These are phyloP conservation scores for Noccaea caerulescens DNA, from an alignment of 345 rosid genomes.

Conservation along the genomic window DNA sequence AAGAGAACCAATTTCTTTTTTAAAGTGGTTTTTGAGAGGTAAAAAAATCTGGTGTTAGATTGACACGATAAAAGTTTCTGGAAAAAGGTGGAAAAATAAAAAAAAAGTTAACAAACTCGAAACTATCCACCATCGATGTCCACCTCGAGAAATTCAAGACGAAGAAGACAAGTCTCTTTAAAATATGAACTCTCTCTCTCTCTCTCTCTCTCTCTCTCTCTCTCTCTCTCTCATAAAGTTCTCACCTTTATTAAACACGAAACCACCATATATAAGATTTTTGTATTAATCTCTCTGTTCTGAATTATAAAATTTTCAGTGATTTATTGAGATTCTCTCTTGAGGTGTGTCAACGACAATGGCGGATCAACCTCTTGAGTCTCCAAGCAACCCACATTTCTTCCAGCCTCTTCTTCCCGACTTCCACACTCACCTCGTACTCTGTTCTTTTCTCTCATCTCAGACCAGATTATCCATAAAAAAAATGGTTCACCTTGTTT, in stretches of 20 bases:
- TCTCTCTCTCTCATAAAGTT: slow-evolving; percentile 6
- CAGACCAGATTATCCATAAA: not conserved
- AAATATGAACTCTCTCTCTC: slow-evolving; percentile 4
- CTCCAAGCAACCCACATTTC: slow-evolving; percentile 36
- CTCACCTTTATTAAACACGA: slow-evolving; percentile 12
- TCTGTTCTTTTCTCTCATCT: not conserved
- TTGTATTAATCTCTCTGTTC: slow-evolving; percentile 9
- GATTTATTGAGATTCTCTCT: not conserved
- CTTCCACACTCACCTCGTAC: slow-evolving; percentile 35
- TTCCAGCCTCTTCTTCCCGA: slow-evolving; percentile 38
- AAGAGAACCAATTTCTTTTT: not conserved
- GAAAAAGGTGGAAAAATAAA: not conserved
- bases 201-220: too few species aligned
- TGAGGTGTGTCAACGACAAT: slow-evolving; percentile 24
- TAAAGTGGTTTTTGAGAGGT: not conserved
- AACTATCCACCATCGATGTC: slow-evolving; percentile 26
- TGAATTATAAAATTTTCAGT: not conserved
- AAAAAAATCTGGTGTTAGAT: too few species aligned
- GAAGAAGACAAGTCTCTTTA: slow-evolving; percentile 16
- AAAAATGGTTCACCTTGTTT: not conserved
- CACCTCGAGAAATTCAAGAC: slow-evolving; percentile 19
- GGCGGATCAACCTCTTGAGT: slow-evolving; percentile 27
- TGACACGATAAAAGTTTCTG: slow-evolving; percentile 6
- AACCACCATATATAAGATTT: slow-evolving; percentile 7
- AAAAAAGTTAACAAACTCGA: not conserved